Conservation (phyloP, 306 rosid species). For the Luffa acutangula region DNA sequence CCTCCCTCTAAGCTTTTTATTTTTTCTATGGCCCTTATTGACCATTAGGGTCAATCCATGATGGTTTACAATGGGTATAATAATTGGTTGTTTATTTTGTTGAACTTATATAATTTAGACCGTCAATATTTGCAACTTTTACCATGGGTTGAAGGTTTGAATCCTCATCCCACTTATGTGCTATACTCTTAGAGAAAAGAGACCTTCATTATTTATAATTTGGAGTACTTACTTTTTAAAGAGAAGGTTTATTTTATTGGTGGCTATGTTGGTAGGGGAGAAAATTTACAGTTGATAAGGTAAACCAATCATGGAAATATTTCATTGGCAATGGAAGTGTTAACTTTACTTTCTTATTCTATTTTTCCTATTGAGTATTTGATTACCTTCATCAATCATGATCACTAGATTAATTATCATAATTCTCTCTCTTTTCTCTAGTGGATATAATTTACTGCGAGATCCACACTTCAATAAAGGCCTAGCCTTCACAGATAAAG, state of each 20-base stretch:
- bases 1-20: too few relatives aligned
- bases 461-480: slow-evolving; percentile 93
- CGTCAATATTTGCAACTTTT: too few relatives aligned
- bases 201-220: neutral
- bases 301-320: neutral
- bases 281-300: neutral
- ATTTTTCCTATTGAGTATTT: neutral
- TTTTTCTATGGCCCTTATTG: too few relatives aligned
- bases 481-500: slow-evolving; percentile 72
- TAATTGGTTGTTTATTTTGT: neutral
- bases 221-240: neutral
- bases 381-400: neutral
- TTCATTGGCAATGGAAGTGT: neutral
- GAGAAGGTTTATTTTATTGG: too few relatives aligned
- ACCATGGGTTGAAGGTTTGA: too few relatives aligned
- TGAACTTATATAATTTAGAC: neutral
- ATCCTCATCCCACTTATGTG: too few relatives aligned
- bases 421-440: neutral
- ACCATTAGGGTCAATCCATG: too few relatives aligned
- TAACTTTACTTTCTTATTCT: neutral
- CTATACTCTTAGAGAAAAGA: neutral
- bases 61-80: neutral
- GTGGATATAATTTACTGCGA: slow-evolving; percentile 76
- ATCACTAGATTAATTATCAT: neutral
- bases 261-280: neutral